Conservation (phyloP, 768 basidiomycete species). For the Pisolithus orientalis region DNA sequence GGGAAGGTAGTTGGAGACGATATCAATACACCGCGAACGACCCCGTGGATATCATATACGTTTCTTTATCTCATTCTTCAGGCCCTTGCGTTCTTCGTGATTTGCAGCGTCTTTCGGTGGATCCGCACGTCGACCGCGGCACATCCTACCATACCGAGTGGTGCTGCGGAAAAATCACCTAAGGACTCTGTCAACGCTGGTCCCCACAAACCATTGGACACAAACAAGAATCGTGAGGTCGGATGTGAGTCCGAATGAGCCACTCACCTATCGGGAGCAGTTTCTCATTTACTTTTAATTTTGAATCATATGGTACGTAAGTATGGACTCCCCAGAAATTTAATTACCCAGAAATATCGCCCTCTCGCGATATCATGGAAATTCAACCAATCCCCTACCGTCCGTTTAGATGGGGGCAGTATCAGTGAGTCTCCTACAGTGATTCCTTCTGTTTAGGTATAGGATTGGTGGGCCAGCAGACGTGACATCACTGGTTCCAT, state of each 20-base stretch:
- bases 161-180: neutral
- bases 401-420: slow-evolving; percentile 62
- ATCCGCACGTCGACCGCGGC: neutral
- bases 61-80: slow-evolving; percentile 15
- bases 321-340: slow-evolving; percentile 52
- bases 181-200: neutral
- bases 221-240: slow-evolving; percentile 17
- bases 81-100: slow-evolving; percentile 5
- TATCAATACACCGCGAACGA: no score
- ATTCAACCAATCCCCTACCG: slow-evolving; percentile 59
- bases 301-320: slow-evolving; percentile 12
- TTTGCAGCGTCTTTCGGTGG: slow-evolving; percentile 10
- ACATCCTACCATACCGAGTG: neutral
- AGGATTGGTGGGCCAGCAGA: no score
- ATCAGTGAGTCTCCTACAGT: slow-evolving; percentile 50
- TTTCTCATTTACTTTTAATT: no score
- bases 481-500: no score
- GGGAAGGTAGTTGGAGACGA: no score
- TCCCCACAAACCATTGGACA: slow-evolving; percentile 1
- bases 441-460: neutral
- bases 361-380: slow-evolving; percentile 35
- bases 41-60: neutral
- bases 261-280: no score
- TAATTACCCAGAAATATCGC: slow-evolving; percentile 43
- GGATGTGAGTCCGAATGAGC: slow-evolving; percentile 13